Conservation (phyloP, 257 asterid genomes). For the Capsicum baccatum region DNA sequence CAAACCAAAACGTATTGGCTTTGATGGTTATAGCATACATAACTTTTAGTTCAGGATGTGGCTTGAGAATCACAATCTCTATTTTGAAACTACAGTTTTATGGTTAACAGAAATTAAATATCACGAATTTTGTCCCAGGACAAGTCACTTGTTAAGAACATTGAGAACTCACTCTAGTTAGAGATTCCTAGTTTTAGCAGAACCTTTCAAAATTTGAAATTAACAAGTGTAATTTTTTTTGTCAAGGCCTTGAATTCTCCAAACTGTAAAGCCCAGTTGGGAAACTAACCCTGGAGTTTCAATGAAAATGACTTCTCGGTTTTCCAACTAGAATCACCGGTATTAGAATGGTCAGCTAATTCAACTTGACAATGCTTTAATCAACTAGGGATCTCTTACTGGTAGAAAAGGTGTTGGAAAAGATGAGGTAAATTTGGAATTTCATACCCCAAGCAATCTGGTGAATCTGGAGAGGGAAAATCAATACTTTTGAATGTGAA, state of each 20-base stretch:
- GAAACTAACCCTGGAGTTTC: neutral
- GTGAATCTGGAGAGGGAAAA: constrained; percentile 1
- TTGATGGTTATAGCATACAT: neutral
- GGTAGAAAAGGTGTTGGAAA: constrained; percentile 6
- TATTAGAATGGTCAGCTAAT: neutral
- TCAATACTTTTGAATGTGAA: neutral
- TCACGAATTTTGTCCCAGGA: neutral
- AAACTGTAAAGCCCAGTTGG: neutral
- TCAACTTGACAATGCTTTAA: neutral
- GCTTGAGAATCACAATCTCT: neutral
- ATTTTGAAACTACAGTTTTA: neutral
- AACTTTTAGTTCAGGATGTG: neutral
- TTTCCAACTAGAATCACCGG: neutral
- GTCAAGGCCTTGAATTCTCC: neutral
- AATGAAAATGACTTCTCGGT: neutral
- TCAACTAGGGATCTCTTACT: neutral
- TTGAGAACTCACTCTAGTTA: constrained; percentile 11
- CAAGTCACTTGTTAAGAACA: neutral
- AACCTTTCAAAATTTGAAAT: neutral
- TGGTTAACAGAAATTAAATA: neutral
- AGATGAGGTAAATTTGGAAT: neutral
- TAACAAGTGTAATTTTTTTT: neutral
- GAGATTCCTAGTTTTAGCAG: neutral
- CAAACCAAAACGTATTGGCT: neutral
- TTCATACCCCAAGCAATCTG: neutral